These are phyloP conservation scores for Globisporangium canariense DNA, from an alignment of 352 stramenopile genomes.

Conservation along the genomic window DNA sequence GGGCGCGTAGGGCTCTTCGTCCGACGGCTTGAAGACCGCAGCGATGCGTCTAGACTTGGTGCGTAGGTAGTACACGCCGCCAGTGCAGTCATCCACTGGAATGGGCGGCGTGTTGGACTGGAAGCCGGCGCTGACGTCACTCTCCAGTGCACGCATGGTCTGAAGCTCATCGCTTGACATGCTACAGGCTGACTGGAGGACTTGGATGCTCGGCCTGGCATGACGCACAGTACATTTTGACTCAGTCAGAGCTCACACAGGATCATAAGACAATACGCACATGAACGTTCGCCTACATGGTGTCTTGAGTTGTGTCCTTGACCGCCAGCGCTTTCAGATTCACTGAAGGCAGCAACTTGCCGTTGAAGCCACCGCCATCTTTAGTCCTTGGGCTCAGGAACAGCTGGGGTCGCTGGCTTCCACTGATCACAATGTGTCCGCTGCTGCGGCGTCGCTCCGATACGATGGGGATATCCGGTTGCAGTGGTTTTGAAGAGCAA, in stretches of 20 bases:
- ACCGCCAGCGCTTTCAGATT: too few species aligned
- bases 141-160: constrained; percentile 22
- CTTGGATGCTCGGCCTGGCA: neutral
- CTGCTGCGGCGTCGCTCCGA: constrained; percentile 6
- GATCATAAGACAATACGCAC: neutral
- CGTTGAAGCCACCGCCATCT: neutral
- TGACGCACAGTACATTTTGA: neutral
- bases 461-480: neutral
- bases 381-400: neutral
- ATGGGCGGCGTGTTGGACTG: constrained; percentile 32
- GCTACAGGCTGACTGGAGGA: neutral
- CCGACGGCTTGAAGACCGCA: constrained; percentile 59
- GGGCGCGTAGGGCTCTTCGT: constrained; percentile 59
- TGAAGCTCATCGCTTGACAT: neutral
- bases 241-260: neutral
- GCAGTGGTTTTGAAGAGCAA: neutral
- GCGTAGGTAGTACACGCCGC: constrained; percentile 62
- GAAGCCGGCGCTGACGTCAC: constrained; percentile 33
- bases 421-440: constrained; percentile 12
- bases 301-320: neutral
- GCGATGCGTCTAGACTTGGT: constrained; percentile 37
- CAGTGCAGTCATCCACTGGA: constrained; percentile 55
- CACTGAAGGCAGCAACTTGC: neutral
- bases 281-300: neutral
- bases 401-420: constrained; percentile 7